phyloP scores from a whole-genome alignment of 1,284 basidiomycete species.

The Fomitopsis schrenkii region DNA sequence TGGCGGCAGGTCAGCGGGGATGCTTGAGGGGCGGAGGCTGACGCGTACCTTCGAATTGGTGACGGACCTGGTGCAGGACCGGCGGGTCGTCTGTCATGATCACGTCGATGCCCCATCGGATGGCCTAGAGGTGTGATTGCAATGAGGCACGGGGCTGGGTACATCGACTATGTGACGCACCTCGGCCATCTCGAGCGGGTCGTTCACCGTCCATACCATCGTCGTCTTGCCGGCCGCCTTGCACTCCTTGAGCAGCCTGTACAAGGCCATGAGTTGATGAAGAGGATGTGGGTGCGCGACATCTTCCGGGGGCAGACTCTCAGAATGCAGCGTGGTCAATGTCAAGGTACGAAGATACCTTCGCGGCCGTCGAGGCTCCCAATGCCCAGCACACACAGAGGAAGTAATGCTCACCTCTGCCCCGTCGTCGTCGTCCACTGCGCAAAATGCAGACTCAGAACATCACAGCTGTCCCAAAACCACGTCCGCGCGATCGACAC shows the following conservation, averaged over 20 bases:
- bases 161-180: conserved; percentile 31
- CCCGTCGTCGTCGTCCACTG: conserved; percentile 71
- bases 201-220: conserved; percentile 97
- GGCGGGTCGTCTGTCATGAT: conserved; percentile 88
- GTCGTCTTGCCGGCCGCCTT: conserved; percentile 81
- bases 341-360: background rate
- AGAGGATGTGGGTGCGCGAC: no score
- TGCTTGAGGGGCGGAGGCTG: background rate
- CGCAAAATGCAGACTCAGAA: conserved; percentile 84
- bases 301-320: no score
- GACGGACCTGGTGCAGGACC: conserved; percentile 72
- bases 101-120: conserved; percentile 90
- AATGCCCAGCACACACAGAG: background rate
- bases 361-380: background rate
- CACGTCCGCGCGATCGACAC: conserved; percentile 70
- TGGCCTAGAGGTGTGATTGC: conserved; percentile 47
- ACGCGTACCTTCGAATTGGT: conserved; percentile 55
- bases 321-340: no score
- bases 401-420: conserved; percentile 41
- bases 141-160: background rate
- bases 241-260: conserved; percentile 77
- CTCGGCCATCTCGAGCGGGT: conserved; percentile 91
- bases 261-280: background rate
- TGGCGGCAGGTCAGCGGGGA: conserved; percentile 23
- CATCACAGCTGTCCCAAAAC: conserved; percentile 89